phyloP scores from a whole-genome alignment of 2,329 filamentous ascomycete species.

The Ceratocystis smalleyi region DNA sequence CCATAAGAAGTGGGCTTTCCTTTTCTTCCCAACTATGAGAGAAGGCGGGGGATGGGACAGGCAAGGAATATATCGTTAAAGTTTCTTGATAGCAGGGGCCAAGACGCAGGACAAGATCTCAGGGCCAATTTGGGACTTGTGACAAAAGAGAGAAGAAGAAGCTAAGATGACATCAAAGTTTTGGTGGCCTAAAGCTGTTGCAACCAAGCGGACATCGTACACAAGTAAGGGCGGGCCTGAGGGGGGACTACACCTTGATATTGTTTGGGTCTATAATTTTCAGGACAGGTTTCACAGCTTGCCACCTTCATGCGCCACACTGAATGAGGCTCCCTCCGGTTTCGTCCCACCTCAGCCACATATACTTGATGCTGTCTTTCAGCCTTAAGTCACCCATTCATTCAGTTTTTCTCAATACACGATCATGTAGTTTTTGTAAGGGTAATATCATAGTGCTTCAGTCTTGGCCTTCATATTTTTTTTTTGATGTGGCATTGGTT shows the following conservation, averaged over 20 bases:
- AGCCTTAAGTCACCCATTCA: background rate
- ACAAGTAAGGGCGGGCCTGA: background rate
- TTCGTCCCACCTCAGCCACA: background rate
- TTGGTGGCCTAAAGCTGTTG: too few species aligned
- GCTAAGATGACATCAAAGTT: background rate
- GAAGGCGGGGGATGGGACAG: conserved; percentile 1
- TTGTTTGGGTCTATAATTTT: background rate
- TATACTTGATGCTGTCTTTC: background rate
- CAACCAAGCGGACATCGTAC: background rate
- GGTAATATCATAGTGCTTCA: too few species aligned
- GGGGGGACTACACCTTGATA: background rate
- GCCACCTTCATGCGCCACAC: background rate
- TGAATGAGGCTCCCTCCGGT: background rate
- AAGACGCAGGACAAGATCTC: background rate
- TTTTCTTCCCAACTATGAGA: background rate
- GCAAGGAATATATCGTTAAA: background rate
- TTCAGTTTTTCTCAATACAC: too few species aligned
- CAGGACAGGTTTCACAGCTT: background rate
- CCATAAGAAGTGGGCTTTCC: conserved; percentile 4
- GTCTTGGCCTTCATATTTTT: too few species aligned
- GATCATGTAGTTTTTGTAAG: too few species aligned
- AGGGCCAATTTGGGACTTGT: background rate
- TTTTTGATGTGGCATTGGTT: too few species aligned
- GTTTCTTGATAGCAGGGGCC: background rate
- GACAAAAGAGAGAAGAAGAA: background rate